These are phyloP conservation scores for Aureobasidium sp. DNA, from an alignment of 2,329 filamentous ascomycete genomes.

Conservation along the genomic window DNA sequence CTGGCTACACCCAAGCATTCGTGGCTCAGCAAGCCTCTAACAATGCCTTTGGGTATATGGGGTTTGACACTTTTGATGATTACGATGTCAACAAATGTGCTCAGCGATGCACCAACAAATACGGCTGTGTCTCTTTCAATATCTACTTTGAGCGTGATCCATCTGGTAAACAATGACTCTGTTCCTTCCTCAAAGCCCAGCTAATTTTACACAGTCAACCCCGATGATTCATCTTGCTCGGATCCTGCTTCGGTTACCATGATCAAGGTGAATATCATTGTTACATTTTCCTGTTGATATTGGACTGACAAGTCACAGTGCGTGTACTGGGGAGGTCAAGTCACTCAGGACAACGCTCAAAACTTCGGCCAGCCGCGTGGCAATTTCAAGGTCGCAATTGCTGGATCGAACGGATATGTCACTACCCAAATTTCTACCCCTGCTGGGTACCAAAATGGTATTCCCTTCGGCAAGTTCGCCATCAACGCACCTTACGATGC, in stretches of 20 bases:
- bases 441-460: constrained; percentile 26
- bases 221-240: constrained; percentile 18
- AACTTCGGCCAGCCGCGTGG: neutral
- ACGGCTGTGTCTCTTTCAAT: constrained; percentile 17
- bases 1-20: constrained; percentile 20
- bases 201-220: constrained; percentile 3
- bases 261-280: constrained; percentile 15
- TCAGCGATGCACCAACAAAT: constrained; percentile 3
- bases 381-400: constrained; percentile 25
- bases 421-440: constrained; percentile 24
- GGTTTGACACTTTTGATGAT: constrained; percentile 8
- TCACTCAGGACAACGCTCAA: constrained; percentile 24
- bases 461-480: constrained; percentile 14
- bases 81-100: constrained; percentile 17
- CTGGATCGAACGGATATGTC: constrained; percentile 36
- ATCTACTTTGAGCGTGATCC: constrained; percentile 18
- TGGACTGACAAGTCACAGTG: neutral
- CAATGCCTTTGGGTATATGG: constrained; percentile 7
- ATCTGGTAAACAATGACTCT: neutral
- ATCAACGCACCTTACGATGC: constrained; percentile 22
- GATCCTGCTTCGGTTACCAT: constrained; percentile 17
- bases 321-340: constrained; percentile 31
- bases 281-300: neutral
- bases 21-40: constrained; percentile 17
- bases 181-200: no score